A percentile compares a stretch with the other conserved stretches of the same genome.
Conservation (phyloP, 257 asterid species). For the Pogostemon cablin region DNA sequence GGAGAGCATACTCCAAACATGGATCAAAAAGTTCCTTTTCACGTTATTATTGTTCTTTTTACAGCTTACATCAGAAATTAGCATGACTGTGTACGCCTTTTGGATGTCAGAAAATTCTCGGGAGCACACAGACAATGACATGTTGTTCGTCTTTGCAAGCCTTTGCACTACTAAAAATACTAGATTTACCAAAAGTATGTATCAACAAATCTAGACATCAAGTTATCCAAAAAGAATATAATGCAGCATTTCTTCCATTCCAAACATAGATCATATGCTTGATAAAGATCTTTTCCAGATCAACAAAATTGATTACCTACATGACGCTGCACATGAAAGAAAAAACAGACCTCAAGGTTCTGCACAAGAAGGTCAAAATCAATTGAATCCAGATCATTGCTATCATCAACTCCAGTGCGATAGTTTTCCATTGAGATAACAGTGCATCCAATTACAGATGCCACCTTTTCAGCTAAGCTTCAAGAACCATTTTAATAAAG, state of each 20-base stretch:
- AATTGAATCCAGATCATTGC: conserved; percentile 82
- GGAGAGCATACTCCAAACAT: background rate
- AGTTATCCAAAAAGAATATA: conserved; percentile 7
- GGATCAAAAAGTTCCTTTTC: background rate
- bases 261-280: background rate
- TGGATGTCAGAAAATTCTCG: background rate
- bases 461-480: conserved; percentile 98
- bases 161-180: background rate
- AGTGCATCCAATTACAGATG: conserved; percentile 87
- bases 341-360: conserved; percentile 76
- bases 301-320: conserved; percentile 2
- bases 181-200: background rate
- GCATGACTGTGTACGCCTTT: background rate
- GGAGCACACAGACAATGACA: background rate
- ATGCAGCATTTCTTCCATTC: conserved; percentile 6
- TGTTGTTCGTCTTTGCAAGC: conserved; percentile 1
- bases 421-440: conserved; percentile 95
- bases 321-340: background rate
- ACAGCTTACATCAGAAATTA: background rate
- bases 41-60: background rate
- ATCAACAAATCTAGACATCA: conserved; percentile 21
- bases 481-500: conserved; percentile 52
- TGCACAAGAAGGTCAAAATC: conserved; percentile 87
- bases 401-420: conserved; percentile 90
- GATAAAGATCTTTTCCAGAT: conserved; percentile 14